Evolutionary conservation across 768 basidiomycete species (phyloP).

Genomic region (Lactarius deliciosus): DNA sequence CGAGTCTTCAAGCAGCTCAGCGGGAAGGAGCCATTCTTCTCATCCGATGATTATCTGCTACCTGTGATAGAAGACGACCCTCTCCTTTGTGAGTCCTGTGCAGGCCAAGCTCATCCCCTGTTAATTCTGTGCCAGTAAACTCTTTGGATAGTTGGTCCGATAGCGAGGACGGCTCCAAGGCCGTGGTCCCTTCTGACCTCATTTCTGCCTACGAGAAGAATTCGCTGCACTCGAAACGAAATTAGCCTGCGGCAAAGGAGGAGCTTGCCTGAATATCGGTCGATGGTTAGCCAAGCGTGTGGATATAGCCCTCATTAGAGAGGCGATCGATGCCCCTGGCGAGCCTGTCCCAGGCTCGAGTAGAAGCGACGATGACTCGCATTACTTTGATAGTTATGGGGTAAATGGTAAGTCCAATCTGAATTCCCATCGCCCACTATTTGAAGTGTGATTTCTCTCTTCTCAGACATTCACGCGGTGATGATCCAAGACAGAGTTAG

Average conservation of each 20-base stretch:
- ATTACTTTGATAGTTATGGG: slow-evolving; percentile 91
- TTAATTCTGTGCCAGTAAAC: slow-evolving; percentile 43
- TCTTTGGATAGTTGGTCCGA: slow-evolving; percentile 75
- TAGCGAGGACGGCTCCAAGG: slow-evolving; percentile 53
- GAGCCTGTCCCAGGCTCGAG: slow-evolving; percentile 31
- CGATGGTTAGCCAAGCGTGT: slow-evolving; percentile 56
- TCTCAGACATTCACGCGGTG: slow-evolving; percentile 84
- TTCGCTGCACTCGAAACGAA: slow-evolving; percentile 65
- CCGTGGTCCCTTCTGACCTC: slow-evolving; percentile 36
- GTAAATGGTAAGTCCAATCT: slow-evolving; percentile 62
- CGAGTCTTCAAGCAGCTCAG: slow-evolving; percentile 48
- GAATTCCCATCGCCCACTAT: neutral
- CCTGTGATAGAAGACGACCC: slow-evolving; percentile 87
- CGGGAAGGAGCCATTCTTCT: slow-evolving; percentile 61
- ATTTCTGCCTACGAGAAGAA: slow-evolving; percentile 43
- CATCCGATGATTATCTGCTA: slow-evolving; percentile 75
- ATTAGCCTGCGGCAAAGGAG: slow-evolving; percentile 53
- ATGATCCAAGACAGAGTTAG: slow-evolving; percentile 97
- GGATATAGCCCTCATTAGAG: slow-evolving; percentile 45
- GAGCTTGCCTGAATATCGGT: slow-evolving; percentile 67
- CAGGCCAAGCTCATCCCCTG: neutral
- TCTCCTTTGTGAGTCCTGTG: slow-evolving; percentile 67
- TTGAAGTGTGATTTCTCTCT: neutral
- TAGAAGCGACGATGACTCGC: slow-evolving; percentile 79
- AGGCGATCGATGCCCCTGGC: slow-evolving; percentile 41